phyloP scores from a whole-genome alignment of 139 green algal species.

The Picocystis salinarum region DNA sequence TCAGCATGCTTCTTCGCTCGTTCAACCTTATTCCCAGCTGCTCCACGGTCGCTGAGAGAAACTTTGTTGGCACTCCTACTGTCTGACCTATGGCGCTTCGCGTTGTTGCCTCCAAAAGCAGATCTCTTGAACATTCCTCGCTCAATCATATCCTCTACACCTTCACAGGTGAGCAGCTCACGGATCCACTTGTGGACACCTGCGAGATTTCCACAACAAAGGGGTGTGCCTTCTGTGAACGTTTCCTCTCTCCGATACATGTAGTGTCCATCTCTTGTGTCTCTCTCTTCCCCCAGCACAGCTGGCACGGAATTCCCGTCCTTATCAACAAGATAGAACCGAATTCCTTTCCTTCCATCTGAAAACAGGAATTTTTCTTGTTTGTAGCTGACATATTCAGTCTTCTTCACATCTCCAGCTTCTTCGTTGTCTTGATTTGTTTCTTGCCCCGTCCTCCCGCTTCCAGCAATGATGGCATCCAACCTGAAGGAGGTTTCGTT shows the following conservation, averaged over 20 bases:
- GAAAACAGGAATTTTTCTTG: slow-evolving; percentile 6
- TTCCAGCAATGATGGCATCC: not conserved
- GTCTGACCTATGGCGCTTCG: too few species aligned
- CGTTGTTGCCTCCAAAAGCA: too few species aligned
- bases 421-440: too few species aligned
- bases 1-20: too few species aligned
- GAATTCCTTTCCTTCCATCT: slow-evolving; percentile 5
- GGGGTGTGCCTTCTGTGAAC: slow-evolving; percentile 13
- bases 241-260: slow-evolving; percentile 28
- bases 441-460: not conserved
- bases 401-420: not conserved
- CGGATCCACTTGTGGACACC: too few species aligned
- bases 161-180: too few species aligned
- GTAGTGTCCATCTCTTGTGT: slow-evolving; percentile 49
- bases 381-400: not conserved
- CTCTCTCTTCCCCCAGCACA: slow-evolving; percentile 39
- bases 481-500: not conserved
- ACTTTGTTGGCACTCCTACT: too few species aligned
- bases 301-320: slow-evolving; percentile 22
- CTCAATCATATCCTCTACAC: too few species aligned
- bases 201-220: slow-evolving; percentile 15
- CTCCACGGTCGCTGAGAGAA: too few species aligned
- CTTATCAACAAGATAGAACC: slow-evolving; percentile 40
- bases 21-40: too few species aligned
- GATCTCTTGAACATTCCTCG: too few species aligned